Conservation (phyloP, 1,139 yeast genomes). For the Geotrichum europaeum region DNA sequence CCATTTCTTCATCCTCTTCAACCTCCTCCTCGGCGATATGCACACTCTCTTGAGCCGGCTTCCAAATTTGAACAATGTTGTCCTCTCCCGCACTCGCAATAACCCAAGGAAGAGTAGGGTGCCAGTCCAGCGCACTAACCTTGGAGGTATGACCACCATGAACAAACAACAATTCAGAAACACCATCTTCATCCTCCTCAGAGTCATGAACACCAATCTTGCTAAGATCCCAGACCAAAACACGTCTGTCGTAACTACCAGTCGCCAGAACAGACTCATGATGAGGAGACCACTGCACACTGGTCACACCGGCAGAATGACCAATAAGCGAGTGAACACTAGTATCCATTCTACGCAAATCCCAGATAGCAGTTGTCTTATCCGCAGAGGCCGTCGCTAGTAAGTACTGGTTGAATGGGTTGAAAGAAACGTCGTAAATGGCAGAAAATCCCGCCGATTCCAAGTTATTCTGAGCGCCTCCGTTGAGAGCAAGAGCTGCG, state of each 20-base stretch:
- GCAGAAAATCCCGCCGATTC: conserved; percentile 48
- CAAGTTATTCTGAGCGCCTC: conserved; percentile 44
- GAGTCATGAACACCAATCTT: conserved; percentile 29
- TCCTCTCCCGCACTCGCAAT: conserved; percentile 80
- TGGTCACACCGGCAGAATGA: conserved; percentile 14
- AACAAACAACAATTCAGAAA: conserved; percentile 49
- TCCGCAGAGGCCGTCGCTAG: conserved; percentile 66
- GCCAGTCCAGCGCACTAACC: conserved; percentile 85
- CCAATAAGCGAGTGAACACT: conserved; percentile 23
- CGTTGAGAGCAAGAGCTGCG: conserved; percentile 34
- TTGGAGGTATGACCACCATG: conserved; percentile 93
- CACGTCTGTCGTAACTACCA: conserved; percentile 65
- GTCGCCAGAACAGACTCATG: conserved; percentile 58
- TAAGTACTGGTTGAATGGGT: conserved; percentile 48
- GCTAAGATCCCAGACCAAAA: conserved; percentile 62
- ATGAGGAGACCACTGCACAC: conserved; percentile 63
- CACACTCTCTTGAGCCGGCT: conserved; percentile 37
- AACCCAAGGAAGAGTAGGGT: conserved; percentile 70
- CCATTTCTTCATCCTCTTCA: conserved; percentile 34
- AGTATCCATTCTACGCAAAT: conserved; percentile 44
- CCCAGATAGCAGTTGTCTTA: conserved; percentile 62
- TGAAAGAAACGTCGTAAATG: conserved; percentile 61
- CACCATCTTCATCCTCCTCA: conserved; percentile 32
- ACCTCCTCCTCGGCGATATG: conserved; percentile 35
- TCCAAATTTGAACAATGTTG: conserved; percentile 83